These are phyloP conservation scores for Alternaria arbusti DNA, from an alignment of 2,329 filamentous ascomycete species.

Conservation along the genomic window DNA sequence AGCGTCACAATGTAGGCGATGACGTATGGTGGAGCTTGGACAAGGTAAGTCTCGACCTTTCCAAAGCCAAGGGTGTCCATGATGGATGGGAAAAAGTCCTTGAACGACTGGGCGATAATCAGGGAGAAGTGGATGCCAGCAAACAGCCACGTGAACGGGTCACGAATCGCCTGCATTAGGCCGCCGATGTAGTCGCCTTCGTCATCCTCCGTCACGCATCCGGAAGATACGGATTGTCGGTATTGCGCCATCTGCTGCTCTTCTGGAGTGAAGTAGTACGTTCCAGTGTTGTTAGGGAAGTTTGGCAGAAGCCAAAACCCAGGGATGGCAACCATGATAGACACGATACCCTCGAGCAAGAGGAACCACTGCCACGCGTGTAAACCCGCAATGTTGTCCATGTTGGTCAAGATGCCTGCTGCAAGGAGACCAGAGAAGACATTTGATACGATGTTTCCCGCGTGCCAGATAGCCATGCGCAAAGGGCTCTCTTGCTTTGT, in stretches of 20 bases:
- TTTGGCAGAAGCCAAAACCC: constrained; percentile 49
- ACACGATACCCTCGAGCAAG: constrained; percentile 63
- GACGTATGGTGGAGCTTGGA: constrained; percentile 51
- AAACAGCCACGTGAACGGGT: constrained; percentile 51
- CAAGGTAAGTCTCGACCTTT: constrained; percentile 44
- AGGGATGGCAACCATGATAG: constrained; percentile 47
- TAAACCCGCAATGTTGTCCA: constrained; percentile 51
- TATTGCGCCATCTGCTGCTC: constrained; percentile 31
- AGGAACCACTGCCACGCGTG: constrained; percentile 55
- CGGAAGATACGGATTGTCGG: constrained; percentile 26
- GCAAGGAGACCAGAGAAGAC: constrained; percentile 56
- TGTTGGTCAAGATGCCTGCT: constrained; percentile 54
- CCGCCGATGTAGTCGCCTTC: constrained; percentile 46
- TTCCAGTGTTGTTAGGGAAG: constrained; percentile 19
- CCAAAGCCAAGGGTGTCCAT: constrained; percentile 21
- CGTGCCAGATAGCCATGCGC: constrained; percentile 56
- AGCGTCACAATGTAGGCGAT: constrained; percentile 37
- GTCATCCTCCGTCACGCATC: constrained; percentile 32
- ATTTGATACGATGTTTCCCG: constrained; percentile 55
- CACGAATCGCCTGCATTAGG: constrained; percentile 42
- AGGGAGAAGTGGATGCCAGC: constrained; percentile 47
- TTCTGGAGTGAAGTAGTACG: constrained; percentile 13
- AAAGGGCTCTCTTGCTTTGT: constrained; percentile 54
- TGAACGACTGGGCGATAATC: constrained; percentile 36
- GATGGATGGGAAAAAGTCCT: constrained; percentile 40